A percentile compares a stretch with the other conserved stretches of the same genome.
These are phyloP conservation scores for Trichaptum fuscoviolaceum DNA, from an alignment of 768 basidiomycete genomes.

Conservation along the genomic window DNA sequence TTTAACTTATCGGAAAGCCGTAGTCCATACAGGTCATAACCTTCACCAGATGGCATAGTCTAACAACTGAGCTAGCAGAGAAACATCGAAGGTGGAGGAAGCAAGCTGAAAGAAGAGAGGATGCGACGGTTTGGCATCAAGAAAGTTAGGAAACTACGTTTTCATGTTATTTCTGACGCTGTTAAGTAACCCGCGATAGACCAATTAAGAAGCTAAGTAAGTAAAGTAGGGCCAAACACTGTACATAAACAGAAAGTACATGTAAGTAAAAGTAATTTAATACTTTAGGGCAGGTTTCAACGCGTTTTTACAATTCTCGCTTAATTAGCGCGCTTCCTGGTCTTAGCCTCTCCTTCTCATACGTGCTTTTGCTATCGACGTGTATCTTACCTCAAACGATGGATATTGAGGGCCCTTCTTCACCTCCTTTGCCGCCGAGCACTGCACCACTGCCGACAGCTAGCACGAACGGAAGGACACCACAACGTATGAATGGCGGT, in stretches of 20 bases:
- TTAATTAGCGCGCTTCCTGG: neutral
- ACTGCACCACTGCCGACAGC: constrained; percentile 37
- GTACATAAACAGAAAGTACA: too few relatives aligned
- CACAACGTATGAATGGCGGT: constrained; percentile 47
- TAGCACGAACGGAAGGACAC: constrained; percentile 32
- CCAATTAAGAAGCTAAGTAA: too few relatives aligned
- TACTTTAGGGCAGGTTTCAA: too few relatives aligned
- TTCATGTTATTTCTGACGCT: too few relatives aligned
- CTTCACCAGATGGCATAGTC: neutral
- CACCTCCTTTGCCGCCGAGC: constrained; percentile 50
- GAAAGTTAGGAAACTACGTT: too few relatives aligned
- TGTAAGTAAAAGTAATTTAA: too few relatives aligned
- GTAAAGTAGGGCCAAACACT: too few relatives aligned
- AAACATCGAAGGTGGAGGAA: neutral
- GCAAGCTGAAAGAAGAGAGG: neutral
- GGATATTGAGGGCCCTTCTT: constrained; percentile 54
- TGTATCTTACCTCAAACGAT: constrained; percentile 28
- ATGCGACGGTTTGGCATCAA: neutral
- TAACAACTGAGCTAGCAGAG: neutral
- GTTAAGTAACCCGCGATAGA: too few relatives aligned
- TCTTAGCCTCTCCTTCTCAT: neutral
- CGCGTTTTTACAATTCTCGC: too few relatives aligned
- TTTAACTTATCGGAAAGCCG: neutral
- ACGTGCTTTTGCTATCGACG: too few relatives aligned
- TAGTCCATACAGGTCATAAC: neutral